phyloP scores from a whole-genome alignment of 139 green algal genomes.

The Chlorella sp. region DNA sequence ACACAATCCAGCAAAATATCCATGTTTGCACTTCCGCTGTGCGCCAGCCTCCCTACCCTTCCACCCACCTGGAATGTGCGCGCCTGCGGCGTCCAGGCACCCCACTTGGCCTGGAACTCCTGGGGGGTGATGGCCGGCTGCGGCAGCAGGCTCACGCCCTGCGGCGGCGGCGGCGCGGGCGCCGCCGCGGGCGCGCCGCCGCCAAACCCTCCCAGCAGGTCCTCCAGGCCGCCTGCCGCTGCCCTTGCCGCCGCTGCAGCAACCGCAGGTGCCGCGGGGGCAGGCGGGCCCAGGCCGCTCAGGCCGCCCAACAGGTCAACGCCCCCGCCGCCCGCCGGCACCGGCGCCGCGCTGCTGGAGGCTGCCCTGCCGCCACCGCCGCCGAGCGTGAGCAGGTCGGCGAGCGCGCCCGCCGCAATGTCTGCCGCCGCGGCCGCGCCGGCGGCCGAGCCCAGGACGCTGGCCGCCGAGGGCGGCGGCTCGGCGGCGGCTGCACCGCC shows the following conservation, averaged over 20 bases:
- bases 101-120: slow-evolving; percentile 26
- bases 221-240: slow-evolving; percentile 6
- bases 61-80: slow-evolving; percentile 3
- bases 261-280: neutral
- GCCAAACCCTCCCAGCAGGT: slow-evolving; percentile 5
- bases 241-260: neutral
- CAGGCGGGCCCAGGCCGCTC: neutral
- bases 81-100: neutral
- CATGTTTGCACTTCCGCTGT: too few relatives aligned
- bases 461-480: neutral
- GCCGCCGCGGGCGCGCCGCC: neutral
- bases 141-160: neutral
- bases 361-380: neutral
- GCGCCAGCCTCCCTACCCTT: too few relatives aligned
- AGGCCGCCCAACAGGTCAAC: neutral
- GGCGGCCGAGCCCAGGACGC: neutral
- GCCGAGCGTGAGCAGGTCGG: slow-evolving; percentile 8
- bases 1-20: too few relatives aligned
- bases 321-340: neutral
- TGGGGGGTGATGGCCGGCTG: slow-evolving; percentile 10
- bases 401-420: neutral
- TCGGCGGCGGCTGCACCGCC: neutral
- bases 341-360: neutral
- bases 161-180: neutral
- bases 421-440: neutral